phyloP scores from a whole-genome alignment of 73 alveolate species.

The Urostyla sp. region DNA sequence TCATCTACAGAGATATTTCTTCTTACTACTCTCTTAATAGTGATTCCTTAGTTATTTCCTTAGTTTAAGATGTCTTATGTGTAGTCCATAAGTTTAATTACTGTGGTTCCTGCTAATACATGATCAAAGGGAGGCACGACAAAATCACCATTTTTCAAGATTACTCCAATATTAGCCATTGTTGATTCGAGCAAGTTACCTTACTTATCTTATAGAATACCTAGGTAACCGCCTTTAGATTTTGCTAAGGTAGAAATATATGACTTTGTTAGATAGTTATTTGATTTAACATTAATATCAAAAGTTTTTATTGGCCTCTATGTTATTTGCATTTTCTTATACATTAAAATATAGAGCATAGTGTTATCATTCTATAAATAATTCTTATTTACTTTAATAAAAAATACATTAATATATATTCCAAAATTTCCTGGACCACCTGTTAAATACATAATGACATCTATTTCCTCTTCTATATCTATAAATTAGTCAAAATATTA shows the following conservation, averaged over 20 bases:
- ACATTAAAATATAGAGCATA: conserved; percentile 10
- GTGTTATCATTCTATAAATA: conserved; percentile 9
- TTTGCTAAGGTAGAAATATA: conserved; percentile 24
- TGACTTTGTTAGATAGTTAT: conserved; percentile 11
- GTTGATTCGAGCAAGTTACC: conserved; percentile 69
- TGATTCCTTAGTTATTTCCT: background rate
- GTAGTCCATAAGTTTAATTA: conserved; percentile 27
- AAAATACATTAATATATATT: conserved; percentile 4
- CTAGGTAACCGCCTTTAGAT: conserved; percentile 72
- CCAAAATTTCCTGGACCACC: conserved; percentile 50
- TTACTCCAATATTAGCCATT: conserved; percentile 68
- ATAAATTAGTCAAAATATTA: background rate
- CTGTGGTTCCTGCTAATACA: conserved; percentile 68
- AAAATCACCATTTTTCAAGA: conserved; percentile 51
- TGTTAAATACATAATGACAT: background rate
- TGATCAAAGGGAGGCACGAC: conserved; percentile 63
- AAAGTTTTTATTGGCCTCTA: background rate
- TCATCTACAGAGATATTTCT: conserved; percentile 39
- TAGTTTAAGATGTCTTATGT: conserved; percentile 6
- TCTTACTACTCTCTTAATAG: conserved; percentile 22
- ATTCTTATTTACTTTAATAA: background rate
- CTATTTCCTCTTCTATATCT: background rate
- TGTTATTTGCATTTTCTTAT: background rate
- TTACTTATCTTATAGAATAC: conserved; percentile 54
- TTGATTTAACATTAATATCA: conserved; percentile 21